Percentiles rank a stretch among this genome's conserved stretches.
Evolutionary conservation across 768 basidiomycete species (phyloP).

Genomic region (Phlebiopsis gigantea): DNA sequence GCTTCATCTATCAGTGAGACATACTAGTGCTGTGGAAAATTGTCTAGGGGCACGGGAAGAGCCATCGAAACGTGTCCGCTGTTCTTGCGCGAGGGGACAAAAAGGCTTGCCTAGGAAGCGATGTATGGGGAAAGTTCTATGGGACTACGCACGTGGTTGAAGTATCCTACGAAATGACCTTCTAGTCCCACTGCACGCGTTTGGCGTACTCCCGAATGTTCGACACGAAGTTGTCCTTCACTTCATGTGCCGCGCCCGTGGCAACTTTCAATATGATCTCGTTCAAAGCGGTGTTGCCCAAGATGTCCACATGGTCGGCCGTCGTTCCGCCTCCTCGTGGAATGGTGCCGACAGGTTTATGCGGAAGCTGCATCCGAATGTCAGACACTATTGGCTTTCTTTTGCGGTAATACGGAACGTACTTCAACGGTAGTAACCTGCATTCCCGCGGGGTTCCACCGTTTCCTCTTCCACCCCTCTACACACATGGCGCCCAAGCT

Average conservation of each 20-base stretch:
- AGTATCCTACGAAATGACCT: neutral
- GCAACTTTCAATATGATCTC: constrained; percentile 90
- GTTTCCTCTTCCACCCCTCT: constrained; percentile 84
- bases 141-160: neutral
- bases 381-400: neutral
- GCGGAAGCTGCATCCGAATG: constrained; percentile 56
- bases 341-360: constrained; percentile 64
- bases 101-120: neutral
- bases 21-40: no score
- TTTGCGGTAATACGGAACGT: constrained; percentile 16
- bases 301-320: constrained; percentile 74
- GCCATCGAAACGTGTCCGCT: neutral
- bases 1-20: no score
- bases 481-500: constrained; percentile 95
- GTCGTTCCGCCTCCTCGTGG: constrained; percentile 92
- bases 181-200: constrained; percentile 70
- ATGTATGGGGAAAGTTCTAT: neutral
- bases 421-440: constrained; percentile 85
- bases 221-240: constrained; percentile 68
- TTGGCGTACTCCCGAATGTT: constrained; percentile 71
- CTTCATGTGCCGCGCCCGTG: constrained; percentile 72
- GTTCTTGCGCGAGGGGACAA: no score
- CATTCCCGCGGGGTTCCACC: constrained; percentile 93
- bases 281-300: constrained; percentile 75
- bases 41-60: neutral